Conservation (phyloP, 2,329 filamentous ascomycete genomes). For the Dactylellina cionopaga region DNA sequence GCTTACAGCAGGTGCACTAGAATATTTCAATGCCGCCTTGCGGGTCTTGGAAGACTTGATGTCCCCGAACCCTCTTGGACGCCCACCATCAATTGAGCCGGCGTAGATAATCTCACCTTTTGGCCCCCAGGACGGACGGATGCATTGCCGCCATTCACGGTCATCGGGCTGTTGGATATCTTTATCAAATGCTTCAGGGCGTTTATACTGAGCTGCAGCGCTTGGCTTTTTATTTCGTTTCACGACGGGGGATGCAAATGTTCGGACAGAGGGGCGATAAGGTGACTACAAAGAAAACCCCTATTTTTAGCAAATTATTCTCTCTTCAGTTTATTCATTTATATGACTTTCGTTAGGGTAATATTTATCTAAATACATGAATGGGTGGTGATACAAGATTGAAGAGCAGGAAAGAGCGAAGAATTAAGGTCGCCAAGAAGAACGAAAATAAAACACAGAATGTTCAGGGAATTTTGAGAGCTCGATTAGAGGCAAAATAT, state of each 20-base stretch:
- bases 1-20: slow-evolving; percentile 21
- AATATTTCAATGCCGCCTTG: slow-evolving; percentile 40
- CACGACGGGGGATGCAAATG: slow-evolving; percentile 44
- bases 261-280: slow-evolving; percentile 47
- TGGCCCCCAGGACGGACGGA: slow-evolving; percentile 45
- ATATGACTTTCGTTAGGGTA: slow-evolving; percentile 47
- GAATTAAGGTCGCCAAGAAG: slow-evolving; percentile 1
- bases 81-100: slow-evolving; percentile 34
- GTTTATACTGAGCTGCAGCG: slow-evolving; percentile 18
- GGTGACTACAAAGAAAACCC: slow-evolving; percentile 46
- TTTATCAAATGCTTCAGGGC: slow-evolving; percentile 36
- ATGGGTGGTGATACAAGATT: slow-evolving; percentile 30
- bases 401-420: slow-evolving; percentile 3
- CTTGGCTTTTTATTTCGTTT: slow-evolving; percentile 39
- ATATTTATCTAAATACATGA: slow-evolving; percentile 51
- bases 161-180: slow-evolving; percentile 37
- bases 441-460: slow-evolving; percentile 1
- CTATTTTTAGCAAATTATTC: slow-evolving; percentile 49
- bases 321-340: slow-evolving; percentile 47
- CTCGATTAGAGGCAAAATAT: slow-evolving; percentile 19
- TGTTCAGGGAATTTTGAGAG: neutral
- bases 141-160: slow-evolving; percentile 42
- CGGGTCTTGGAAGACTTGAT: slow-evolving; percentile 41
- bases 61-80: slow-evolving; percentile 31
- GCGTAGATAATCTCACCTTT: slow-evolving; percentile 28